Percentiles rank a stretch among this genome's conserved stretches.
Evolutionary conservation across 306 rosid species (phyloP).

Genomic region (Glycine soja): DNA sequence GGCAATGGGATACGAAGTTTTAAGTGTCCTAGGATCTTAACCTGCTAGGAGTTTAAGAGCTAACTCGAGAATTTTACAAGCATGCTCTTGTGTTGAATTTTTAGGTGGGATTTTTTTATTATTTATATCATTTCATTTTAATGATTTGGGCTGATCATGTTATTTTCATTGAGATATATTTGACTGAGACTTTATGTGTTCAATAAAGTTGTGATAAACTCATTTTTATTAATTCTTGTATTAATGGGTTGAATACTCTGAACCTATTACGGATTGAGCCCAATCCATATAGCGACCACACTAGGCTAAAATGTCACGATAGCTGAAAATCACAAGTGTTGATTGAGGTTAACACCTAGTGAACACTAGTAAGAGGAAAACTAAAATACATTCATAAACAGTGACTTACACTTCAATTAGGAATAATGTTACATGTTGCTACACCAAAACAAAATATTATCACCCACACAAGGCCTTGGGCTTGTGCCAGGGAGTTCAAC

Average conservation of each 20-base stretch:
- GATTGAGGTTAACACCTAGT: no score
- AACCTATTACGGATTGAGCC: no score
- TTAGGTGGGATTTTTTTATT: neutral
- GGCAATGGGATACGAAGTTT: no score
- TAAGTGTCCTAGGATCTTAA: constrained; percentile 20
- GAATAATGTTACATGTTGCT: neutral
- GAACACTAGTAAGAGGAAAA: no score
- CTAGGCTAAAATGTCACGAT: no score
- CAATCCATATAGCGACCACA: no score
- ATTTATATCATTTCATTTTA: constrained; percentile 4
- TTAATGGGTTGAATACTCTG: neutral
- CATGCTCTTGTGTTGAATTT: neutral
- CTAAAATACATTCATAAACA: neutral
- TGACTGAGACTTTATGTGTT: constrained; percentile 1
- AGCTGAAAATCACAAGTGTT: no score
- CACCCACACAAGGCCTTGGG: neutral
- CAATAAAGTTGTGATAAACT: constrained; percentile 18
- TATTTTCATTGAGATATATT: neutral
- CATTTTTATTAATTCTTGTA: neutral
- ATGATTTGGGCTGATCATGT: constrained; percentile 17
- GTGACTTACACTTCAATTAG: neutral
- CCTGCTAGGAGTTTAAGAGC: neutral
- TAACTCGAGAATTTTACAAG: neutral
- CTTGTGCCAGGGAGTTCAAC: neutral
- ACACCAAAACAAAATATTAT: neutral